Percentiles rank a stretch among this genome's conserved stretches.
Conservation (phyloP, 2,329 filamentous ascomycete species). For the Ploettnerulaceae sp. region DNA sequence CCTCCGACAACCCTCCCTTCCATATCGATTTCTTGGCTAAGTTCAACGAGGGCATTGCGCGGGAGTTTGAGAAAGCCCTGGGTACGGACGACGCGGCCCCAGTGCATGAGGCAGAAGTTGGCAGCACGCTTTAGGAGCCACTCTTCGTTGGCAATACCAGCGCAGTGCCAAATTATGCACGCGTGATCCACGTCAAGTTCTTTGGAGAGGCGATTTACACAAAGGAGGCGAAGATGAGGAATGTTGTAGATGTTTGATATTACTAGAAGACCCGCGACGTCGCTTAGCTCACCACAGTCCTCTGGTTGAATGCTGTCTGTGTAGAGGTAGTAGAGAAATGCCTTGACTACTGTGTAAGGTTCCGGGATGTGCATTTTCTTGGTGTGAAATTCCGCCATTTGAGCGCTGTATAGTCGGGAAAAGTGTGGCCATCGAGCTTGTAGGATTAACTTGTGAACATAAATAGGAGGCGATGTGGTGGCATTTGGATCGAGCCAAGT, state of each 20-base stretch:
- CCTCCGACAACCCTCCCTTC: constrained; percentile 89
- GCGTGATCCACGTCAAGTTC: constrained; percentile 94
- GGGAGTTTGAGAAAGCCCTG: constrained; percentile 79
- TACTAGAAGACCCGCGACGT: constrained; percentile 89
- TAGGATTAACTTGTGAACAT: constrained; percentile 92
- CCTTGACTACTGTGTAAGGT: constrained; percentile 87
- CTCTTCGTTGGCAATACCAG: constrained; percentile 82
- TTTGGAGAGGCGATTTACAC: constrained; percentile 81
- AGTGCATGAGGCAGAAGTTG: constrained; percentile 84
- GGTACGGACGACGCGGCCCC: constrained; percentile 90
- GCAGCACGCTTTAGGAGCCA: constrained; percentile 90
- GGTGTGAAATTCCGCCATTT: constrained; percentile 97
- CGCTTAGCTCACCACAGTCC: constrained; percentile 61
- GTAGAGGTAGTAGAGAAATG: constrained; percentile 94
- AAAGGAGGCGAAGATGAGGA: constrained; percentile 83
- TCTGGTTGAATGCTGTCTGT: constrained; percentile 77
- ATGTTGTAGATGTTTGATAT: constrained; percentile 99
- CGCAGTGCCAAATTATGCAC: constrained; percentile 93
- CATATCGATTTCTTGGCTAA: constrained; percentile 88
- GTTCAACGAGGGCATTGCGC: constrained; percentile 74
- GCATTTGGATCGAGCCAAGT: constrained; percentile 58
- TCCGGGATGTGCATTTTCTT: constrained; percentile 98
- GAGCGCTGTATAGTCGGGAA: constrained; percentile 80
- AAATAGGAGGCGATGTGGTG: constrained; percentile 74
- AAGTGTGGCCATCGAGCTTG: constrained; percentile 97